Evolutionary conservation across 2,329 filamentous ascomycete genomes (phyloP).

Genomic region (Fusarium veterinarium): DNA sequence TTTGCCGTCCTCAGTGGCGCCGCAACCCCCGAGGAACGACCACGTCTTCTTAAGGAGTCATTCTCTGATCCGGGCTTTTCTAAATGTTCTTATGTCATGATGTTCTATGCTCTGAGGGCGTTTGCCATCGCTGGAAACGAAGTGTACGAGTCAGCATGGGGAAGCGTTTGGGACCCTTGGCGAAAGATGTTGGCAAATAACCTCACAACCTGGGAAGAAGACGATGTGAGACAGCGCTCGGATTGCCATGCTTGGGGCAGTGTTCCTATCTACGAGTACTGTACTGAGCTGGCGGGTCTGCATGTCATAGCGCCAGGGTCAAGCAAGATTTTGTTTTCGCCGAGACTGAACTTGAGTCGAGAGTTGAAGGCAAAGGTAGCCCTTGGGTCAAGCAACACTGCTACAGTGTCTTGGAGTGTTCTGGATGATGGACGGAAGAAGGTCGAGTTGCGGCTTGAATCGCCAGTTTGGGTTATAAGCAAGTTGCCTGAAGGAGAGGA

Average conservation of each 20-base stretch:
- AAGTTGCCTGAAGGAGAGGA: neutral
- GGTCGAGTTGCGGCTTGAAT: neutral
- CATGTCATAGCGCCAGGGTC: neutral
- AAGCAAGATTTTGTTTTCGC: neutral
- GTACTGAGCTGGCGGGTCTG: neutral
- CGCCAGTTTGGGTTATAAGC: neutral
- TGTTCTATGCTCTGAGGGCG: neutral
- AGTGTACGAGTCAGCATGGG: neutral
- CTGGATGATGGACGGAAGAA: neutral
- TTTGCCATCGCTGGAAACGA: neutral
- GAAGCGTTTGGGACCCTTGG: neutral
- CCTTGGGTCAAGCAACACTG: neutral
- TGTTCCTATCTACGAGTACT: neutral
- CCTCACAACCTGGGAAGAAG: neutral
- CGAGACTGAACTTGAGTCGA: neutral
- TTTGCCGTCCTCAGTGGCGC: neutral
- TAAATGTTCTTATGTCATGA: neutral
- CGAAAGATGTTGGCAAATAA: neutral
- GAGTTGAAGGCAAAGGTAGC: neutral
- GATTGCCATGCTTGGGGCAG: slow-evolving; percentile 9
- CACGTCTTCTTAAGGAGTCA: fast-evolving
- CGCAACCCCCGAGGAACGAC: fast-evolving
- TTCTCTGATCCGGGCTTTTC: neutral
- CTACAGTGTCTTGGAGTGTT: neutral
- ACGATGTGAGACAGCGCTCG: neutral